phyloP scores from a whole-genome alignment of 176 grass and related monocot genomes.

The Aegilops bicornis region DNA sequence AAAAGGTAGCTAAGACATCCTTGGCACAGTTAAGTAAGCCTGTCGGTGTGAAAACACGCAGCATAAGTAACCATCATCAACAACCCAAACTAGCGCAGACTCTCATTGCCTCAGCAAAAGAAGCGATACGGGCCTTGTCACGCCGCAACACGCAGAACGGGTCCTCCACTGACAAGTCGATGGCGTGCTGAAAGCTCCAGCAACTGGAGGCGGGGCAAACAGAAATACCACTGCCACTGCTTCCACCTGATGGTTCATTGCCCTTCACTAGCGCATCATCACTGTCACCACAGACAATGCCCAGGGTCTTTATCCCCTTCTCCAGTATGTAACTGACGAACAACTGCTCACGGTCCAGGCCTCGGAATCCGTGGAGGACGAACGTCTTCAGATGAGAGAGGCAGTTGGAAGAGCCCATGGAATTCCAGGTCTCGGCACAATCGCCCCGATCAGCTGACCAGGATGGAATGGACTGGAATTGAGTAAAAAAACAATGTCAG shows the following conservation, averaged over 20 bases:
- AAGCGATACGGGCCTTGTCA: not conserved
- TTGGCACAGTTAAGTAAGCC: not conserved
- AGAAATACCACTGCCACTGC: not conserved
- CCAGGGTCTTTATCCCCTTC: not conserved
- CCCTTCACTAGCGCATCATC: not conserved
- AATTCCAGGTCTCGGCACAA: conserved; percentile 12
- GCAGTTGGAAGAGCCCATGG: conserved; percentile 4
- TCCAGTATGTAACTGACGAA: conserved; percentile 3
- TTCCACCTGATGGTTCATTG: not conserved
- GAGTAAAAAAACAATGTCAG: not conserved
- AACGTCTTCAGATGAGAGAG: conserved; percentile 35
- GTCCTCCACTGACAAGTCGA: not conserved
- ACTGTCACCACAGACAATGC: not conserved
- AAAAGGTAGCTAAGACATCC: not conserved
- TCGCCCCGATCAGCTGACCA: not conserved
- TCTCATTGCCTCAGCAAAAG: not conserved
- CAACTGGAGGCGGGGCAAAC: not conserved
- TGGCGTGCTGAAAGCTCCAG: conserved; percentile 25
- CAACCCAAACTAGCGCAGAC: not conserved
- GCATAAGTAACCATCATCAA: not conserved
- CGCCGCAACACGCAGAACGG: not conserved
- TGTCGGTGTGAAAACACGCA: not conserved
- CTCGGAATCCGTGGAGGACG: not conserved
- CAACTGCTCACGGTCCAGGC: not conserved
- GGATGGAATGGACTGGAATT: conserved; percentile 12